Evolutionary conservation across 2,329 filamentous ascomycete species (phyloP), one percentile per base, ranked within the genome.

Genomic region (Allantophomopsis lycopodina): DNA sequence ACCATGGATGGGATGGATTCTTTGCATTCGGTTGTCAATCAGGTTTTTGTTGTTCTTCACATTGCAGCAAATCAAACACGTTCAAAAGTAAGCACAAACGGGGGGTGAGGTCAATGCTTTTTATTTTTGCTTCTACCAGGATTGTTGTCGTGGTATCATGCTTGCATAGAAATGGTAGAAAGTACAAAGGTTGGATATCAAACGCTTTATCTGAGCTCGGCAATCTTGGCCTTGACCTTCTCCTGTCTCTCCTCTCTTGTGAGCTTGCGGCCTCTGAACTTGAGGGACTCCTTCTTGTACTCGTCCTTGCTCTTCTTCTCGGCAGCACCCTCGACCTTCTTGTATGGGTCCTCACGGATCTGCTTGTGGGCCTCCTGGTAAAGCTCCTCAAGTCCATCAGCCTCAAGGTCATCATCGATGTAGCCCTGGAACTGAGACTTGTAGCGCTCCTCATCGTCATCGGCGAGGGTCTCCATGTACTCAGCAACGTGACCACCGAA

Each of bases 381-480:
- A 55, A 96, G 65, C 60, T 98, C 91, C 84, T 98, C 91, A 45
- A 98, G 77, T 57, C 83, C 86, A 59, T 95, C 91, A 49, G 91
- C 88, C 73, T 96, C 89, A 52, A 98, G 66, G 57, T 94, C 91
- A 61, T 94, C 86, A 52, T 98, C 89, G 55, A 94, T 83, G 78
- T 98, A 98, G 70, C 91, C 82, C 66, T 79, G 73, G 83, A 98
- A 98, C 76, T 98, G 91, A 57, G 77, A 79, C 77, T 89, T 89
- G 85, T 86, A 98, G 64, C 91, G 88, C 79, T 98, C 91, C 83
- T 98, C 91, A 62, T 98, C 91, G 63, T 98, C 91, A 59, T 98
- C 91, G 69, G 91, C 91, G 51, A 98, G 84, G 44, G 83, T 91
- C 82, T 98, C 91, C 91, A 98, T 98, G 81, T 98, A 98, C 79